Evolutionary conservation across 2,329 filamentous ascomycete species (phyloP).

Genomic region (Aspergillus neotritici): DNA sequence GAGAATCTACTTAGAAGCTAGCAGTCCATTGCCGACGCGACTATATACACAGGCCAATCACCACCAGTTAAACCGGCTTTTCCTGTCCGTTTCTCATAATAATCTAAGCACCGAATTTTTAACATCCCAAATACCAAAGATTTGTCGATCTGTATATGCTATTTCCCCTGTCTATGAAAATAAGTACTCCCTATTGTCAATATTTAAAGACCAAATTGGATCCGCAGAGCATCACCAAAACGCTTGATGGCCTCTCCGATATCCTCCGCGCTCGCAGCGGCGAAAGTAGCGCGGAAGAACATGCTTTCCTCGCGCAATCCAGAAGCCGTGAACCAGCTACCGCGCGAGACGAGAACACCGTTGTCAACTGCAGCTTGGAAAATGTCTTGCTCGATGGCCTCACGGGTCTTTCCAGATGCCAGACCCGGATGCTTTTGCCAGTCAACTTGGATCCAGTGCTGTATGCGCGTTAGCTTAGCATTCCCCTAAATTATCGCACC

Average conservation of each 20-base stretch:
- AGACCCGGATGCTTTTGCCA: conserved; percentile 42
- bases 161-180: background rate
- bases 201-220: conserved; percentile 48
- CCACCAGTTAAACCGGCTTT: no score
- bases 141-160: no score
- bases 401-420: conserved; percentile 33
- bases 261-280: conserved; percentile 65
- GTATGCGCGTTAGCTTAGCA: background rate
- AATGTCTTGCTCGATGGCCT: conserved; percentile 72
- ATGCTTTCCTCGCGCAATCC: conserved; percentile 56
- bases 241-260: conserved; percentile 68
- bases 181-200: background rate
- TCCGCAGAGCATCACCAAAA: conserved; percentile 68
- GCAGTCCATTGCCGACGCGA: no score
- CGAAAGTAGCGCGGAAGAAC: conserved; percentile 88
- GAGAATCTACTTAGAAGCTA: no score
- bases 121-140: no score
- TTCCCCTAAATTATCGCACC: background rate
- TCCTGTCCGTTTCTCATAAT: no score
- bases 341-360: conserved; percentile 74
- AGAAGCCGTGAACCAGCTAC: conserved; percentile 87
- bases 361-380: conserved; percentile 70
- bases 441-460: conserved; percentile 47
- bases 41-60: no score
- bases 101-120: no score